Base-by-base conservation (phyloP, 495 filamentous ascomycete species). In the Cladorrhinum samala region DNA sequence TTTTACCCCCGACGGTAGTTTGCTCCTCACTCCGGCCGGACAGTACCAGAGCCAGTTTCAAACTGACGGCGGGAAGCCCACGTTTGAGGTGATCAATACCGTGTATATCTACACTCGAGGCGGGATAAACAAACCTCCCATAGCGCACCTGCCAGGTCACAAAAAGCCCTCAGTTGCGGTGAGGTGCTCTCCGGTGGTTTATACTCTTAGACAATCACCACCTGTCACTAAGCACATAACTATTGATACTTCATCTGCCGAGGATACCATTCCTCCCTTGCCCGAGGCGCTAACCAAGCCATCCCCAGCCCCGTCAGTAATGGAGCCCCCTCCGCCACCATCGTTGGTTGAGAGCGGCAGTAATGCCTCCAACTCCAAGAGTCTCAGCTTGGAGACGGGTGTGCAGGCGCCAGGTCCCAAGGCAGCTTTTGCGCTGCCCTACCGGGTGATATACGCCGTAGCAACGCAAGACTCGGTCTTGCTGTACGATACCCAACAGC, bases 101-200 rank as follows among this genome's bases (percentile, higher is more conserved):
- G 94, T 97, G 23, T 99, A 97, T 69, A 89, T 99, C 43, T 99
- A 99, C 65, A 96, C 92, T 0, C 81, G 94, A 53, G 94, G 90
- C 16, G 94, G 94, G 11, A 87, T 99, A 60, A 97, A 95, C 68
- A 96, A 92, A 65, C 91, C 94, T 13, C 94, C 94, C 14, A 88
- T 99, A 52, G 90, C 94, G n/a, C 92, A 96, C 71, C 79, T 99
- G 25, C 94, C 94, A 0, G 94, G 93, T 1, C 92, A 96, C 61
- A 99, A 96, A 75, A 99, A 99, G 65, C 92, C 94, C 8, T 99
- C 94, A 1, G 88, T 99, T 11, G 94, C 89, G 3, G 88, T 99
- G 42, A 86, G 87, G 65, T 99, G 93, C 68, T 99, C 92, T 1
- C 91, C 94, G 0, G 69, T 96, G 2, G 83, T 86, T 58, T 99